Percentiles rank a stretch among this genome's conserved stretches.
phyloP scores from a whole-genome alignment of 805 yeast genomes.

The Brettanomyces naardenensis region DNA sequence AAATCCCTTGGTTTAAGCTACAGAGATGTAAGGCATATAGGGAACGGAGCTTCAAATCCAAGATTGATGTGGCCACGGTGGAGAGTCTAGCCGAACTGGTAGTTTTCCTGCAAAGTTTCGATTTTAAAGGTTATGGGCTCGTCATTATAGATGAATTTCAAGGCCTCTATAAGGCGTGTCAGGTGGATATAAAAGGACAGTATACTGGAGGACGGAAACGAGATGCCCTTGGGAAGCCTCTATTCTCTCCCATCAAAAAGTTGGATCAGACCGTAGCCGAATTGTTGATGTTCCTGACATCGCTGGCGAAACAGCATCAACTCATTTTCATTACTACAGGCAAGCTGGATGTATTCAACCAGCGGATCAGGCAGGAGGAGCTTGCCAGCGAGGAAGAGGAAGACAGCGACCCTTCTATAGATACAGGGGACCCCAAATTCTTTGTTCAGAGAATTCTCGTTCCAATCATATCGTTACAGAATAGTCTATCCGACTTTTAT shows the following conservation, averaged over 20 bases:
- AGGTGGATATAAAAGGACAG: background rate
- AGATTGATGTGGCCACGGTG: constrained; percentile 12
- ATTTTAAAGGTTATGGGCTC: constrained; percentile 14
- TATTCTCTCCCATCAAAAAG: background rate
- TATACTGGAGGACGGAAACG: background rate
- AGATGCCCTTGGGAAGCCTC: background rate
- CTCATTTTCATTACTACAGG: constrained; percentile 21
- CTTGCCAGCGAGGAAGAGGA: constrained; percentile 5
- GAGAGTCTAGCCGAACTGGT: constrained; percentile 17
- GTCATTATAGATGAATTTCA: constrained; percentile 24
- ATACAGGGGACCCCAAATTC: constrained; percentile 2
- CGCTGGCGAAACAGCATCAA: constrained; percentile 9
- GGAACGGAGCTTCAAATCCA: background rate
- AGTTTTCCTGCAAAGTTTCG: constrained; percentile 11
- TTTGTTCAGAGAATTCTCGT: constrained; percentile 25
- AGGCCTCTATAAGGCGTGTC: constrained; percentile 12
- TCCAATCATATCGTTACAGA: constrained; percentile 22
- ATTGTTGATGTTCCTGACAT: constrained; percentile 11
- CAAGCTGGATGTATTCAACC: constrained; percentile 19
- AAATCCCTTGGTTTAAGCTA: constrained; percentile 22
- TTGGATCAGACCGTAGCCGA: constrained; percentile 2
- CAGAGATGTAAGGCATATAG: background rate
- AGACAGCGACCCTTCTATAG: constrained; percentile 2
- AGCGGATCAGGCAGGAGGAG: constrained; percentile 12
- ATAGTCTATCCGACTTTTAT: constrained; percentile 19